Evolutionary conservation across 495 filamentous ascomycete genomes (phyloP).

Genomic region (Neurospora pannonica): DNA sequence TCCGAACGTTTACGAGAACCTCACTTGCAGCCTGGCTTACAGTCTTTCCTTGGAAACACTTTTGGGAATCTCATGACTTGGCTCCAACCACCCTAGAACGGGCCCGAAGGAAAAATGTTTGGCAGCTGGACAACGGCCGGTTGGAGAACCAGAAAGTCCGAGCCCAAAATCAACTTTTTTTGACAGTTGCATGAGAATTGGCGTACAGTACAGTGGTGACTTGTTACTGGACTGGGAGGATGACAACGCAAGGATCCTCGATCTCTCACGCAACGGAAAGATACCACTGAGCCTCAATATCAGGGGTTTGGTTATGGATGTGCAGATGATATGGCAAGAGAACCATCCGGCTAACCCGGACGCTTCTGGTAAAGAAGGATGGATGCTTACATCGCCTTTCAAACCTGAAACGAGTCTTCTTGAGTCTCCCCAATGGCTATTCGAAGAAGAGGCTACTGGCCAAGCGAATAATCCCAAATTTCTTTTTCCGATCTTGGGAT

Average conservation of each 20-base stretch:
- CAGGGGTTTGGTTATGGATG: neutral
- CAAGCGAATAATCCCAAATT: neutral
- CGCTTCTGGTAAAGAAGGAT: too few relatives aligned
- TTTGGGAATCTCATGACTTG: neutral
- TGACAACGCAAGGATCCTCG: neutral
- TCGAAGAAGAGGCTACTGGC: neutral
- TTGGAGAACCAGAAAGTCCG: neutral
- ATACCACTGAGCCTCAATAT: neutral
- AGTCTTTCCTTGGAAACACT: neutral
- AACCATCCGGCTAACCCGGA: too few relatives aligned
- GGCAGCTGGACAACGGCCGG: neutral
- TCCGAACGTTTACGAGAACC: neutral
- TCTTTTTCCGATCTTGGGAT: neutral
- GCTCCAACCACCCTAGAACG: neutral
- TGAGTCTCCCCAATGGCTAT: neutral
- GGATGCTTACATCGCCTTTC: neutral
- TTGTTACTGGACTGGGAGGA: neutral
- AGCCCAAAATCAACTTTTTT: fast-evolving
- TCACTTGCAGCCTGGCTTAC: neutral
- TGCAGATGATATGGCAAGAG: neutral
- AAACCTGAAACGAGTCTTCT: neutral
- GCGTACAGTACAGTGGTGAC: neutral
- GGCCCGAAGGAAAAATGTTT: neutral
- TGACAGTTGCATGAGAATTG: neutral
- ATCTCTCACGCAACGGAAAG: neutral